A percentile compares a stretch with the other conserved stretches of the same genome.
Evolutionary conservation across 495 filamentous ascomycete species (phyloP).

Genomic region (Cryomyces minteri): DNA sequence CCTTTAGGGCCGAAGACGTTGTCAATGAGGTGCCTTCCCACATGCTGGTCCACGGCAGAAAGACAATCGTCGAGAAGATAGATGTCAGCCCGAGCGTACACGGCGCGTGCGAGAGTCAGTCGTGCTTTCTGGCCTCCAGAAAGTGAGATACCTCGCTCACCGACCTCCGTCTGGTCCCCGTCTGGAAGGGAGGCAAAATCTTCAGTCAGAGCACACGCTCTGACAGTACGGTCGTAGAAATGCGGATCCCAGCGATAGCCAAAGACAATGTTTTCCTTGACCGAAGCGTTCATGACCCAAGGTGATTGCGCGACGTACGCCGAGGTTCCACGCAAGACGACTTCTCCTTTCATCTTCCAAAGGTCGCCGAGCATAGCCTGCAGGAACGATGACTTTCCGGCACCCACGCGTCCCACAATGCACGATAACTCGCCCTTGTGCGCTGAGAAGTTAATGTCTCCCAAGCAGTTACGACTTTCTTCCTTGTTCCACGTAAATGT

Average conservation of each 20-base stretch:
- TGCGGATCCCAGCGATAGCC: slow-evolving; percentile 85
- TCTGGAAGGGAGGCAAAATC: slow-evolving; percentile 89
- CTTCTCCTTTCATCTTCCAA: slow-evolving; percentile 76
- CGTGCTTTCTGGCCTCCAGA: slow-evolving; percentile 95
- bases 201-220: slow-evolving; percentile 80
- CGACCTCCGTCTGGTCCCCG: slow-evolving; percentile 91
- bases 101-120: slow-evolving; percentile 83
- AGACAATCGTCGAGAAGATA: slow-evolving; percentile 89
- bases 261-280: slow-evolving; percentile 93
- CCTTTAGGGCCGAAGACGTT: slow-evolving; percentile 77
- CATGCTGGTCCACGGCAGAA: slow-evolving; percentile 94
- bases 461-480: slow-evolving; percentile 36
- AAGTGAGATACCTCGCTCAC: slow-evolving; percentile 90
- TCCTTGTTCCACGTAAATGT: slow-evolving; percentile 92
- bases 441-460: slow-evolving; percentile 71
- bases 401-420: slow-evolving; percentile 85
- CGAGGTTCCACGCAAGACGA: slow-evolving; percentile 56
- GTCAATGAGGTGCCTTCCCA: slow-evolving; percentile 86
- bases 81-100: slow-evolving; percentile 94
- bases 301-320: slow-evolving; percentile 86
- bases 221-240: slow-evolving; percentile 88
- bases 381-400: slow-evolving; percentile 86
- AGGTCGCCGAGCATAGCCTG: slow-evolving; percentile 77
- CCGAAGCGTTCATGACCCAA: slow-evolving; percentile 97
- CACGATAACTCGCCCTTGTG: slow-evolving; percentile 85